Base-by-base conservation (phyloP, 2,329 filamentous ascomycete species). In the Alternaria gaisen region DNA sequence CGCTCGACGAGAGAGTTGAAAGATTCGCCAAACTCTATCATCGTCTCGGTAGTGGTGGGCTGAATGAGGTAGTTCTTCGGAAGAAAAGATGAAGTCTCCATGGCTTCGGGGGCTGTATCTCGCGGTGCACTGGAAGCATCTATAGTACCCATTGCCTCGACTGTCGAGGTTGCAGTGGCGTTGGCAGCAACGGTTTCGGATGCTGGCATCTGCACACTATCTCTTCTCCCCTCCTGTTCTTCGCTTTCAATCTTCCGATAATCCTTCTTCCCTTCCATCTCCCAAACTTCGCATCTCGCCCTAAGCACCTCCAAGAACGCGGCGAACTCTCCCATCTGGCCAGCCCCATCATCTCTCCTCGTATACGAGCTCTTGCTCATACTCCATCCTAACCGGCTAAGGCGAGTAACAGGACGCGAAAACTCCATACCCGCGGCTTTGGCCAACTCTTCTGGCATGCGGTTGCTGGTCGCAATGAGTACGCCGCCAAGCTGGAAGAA, bases 401-500 rank as follows among this genome's bases (percentile, higher is more conserved):
- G 54, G 34, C 83, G 80, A 4, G 73, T 74, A 5, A 87, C 82
- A 0, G 86, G 85, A 6, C 86, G 82, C 11, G 83, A 80, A 71
- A 91, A 93, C 63, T 91, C 87, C 24, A 90, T 84, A 0, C 92
- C 91, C 1, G 88, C 87, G 0, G 91, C 91, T 66, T 91, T 93
- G 46, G 87, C 89, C 51, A 95, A 77, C 72, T 94, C 92, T 70
- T 94, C 91, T 0, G 92, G 91, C 88, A 94, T 91, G 8, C 92
- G 87, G 74, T 95, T 95, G 5, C 90, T 93, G 0, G 91, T 93
- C 1, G 91, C 91, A 38, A 95, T 84, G 16, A 95, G 80, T 0
- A 95, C 92, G 8, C 92, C 92, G 0, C 92, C 92, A 3, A 94
- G 83, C 64, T 94, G 91, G 73, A 94, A 94, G 79, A 94, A 94